phyloP scores from a whole-genome alignment of 1,284 basidiomycete genomes.

The Marasmius fiardii region DNA sequence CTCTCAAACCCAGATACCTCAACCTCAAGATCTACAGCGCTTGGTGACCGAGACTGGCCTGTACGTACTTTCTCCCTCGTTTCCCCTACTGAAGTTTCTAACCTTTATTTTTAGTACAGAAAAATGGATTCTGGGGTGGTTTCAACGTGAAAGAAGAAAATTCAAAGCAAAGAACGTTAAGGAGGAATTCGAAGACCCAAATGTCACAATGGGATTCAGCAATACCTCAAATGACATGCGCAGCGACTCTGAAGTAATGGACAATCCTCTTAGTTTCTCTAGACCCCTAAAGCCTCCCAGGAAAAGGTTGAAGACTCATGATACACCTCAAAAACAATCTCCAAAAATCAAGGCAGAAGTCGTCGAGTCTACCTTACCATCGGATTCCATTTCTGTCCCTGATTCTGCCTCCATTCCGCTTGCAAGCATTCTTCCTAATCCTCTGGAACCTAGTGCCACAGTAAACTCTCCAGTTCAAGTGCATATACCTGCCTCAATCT shows the following conservation, averaged over 20 bases:
- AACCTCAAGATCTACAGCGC: background rate
- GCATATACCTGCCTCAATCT: background rate
- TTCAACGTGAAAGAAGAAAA: constrained; percentile 8
- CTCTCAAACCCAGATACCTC: background rate
- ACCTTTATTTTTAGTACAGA: constrained; percentile 4
- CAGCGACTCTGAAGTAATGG: background rate
- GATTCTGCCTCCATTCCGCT: background rate
- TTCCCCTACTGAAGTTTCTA: background rate
- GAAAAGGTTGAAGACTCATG: background rate
- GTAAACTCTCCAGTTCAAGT: background rate
- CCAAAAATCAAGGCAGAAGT: background rate
- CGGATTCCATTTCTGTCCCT: background rate
- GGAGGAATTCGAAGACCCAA: background rate
- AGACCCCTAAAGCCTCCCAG: background rate
- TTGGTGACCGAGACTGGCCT: background rate
- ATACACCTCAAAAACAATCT: background rate
- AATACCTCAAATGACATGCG: background rate
- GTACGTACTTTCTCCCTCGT: background rate
- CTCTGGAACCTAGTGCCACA: background rate
- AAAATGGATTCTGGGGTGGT: constrained; percentile 14
- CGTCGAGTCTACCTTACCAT: background rate
- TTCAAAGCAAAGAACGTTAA: background rate
- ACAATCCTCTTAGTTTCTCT: background rate
- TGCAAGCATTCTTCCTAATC: background rate
- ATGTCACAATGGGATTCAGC: too few species aligned